A percentile compares a stretch with the other conserved stretches of the same genome.
Conservation (phyloP, 2,329 filamentous ascomycete species). For the Calonectria montana region DNA sequence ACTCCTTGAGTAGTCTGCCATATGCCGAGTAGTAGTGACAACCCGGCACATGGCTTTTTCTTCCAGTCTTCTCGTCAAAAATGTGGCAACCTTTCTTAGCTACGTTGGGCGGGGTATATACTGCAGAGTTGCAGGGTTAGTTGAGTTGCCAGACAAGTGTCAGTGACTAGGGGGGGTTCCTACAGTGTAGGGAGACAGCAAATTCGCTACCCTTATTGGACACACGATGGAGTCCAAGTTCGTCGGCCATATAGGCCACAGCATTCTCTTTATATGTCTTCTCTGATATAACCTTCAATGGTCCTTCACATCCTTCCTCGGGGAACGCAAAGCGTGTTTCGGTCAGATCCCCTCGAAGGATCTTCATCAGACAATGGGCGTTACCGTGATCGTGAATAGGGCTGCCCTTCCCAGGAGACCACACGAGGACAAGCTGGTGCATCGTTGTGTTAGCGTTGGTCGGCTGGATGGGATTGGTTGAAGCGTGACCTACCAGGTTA, state of each 20-base stretch:
- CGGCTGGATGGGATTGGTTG: slow-evolving; percentile 19
- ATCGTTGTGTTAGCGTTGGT: slow-evolving; percentile 30
- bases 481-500: slow-evolving; percentile 68
- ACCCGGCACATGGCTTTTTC: slow-evolving; percentile 76
- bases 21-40: slow-evolving; percentile 78
- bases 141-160: slow-evolving; percentile 44
- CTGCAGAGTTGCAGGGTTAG: slow-evolving; percentile 52
- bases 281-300: slow-evolving; percentile 74
- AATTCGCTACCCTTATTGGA: slow-evolving; percentile 80
- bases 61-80: slow-evolving; percentile 82
- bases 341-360: slow-evolving; percentile 80
- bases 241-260: slow-evolving; percentile 92
- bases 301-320: slow-evolving; percentile 57
- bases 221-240: slow-evolving; percentile 87
- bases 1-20: slow-evolving; percentile 60
- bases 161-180: slow-evolving; percentile 43
- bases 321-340: slow-evolving; percentile 88
- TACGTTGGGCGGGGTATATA: slow-evolving; percentile 92
- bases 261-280: slow-evolving; percentile 76
- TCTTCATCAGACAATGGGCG: slow-evolving; percentile 93
- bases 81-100: slow-evolving; percentile 84
- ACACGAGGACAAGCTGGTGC: slow-evolving; percentile 83
- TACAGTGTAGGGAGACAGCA: slow-evolving; percentile 85
- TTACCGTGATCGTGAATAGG: slow-evolving; percentile 91
- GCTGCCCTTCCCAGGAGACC: slow-evolving; percentile 85